Conservation (phyloP, 345 rosid genomes). For the Noccaea bulbosa region DNA sequence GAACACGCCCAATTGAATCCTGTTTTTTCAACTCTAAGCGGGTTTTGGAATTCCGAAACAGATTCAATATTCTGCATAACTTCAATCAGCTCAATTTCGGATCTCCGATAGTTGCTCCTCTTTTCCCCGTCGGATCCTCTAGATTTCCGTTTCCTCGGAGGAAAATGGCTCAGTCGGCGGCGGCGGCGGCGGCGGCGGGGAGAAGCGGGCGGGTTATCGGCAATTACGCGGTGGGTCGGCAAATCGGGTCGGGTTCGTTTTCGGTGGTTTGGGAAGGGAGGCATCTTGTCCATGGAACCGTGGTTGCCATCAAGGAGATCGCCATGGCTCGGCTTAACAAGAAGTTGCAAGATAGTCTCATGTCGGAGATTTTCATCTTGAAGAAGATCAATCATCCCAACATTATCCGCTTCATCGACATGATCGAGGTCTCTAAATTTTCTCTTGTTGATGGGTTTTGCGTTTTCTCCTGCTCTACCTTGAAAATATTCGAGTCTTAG, state of each 20-base stretch:
- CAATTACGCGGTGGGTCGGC: conserved; percentile 72
- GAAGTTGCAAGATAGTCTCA: conserved; percentile 91
- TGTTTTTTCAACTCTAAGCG: conserved; percentile 23
- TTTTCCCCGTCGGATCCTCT: conserved; percentile 19
- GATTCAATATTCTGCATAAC: conserved; percentile 27
- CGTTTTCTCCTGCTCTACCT: conserved; percentile 10
- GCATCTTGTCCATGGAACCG: conserved; percentile 87
- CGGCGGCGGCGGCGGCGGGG: conserved; percentile 41
- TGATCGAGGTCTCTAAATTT: conserved; percentile 66
- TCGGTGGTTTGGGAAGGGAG: conserved; percentile 94
- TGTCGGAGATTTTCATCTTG: conserved; percentile 87
- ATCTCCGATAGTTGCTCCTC: conserved; percentile 33
- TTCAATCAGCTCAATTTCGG: conserved; percentile 32
- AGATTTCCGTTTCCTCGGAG: conserved; percentile 18
- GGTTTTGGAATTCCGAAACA: conserved; percentile 35
- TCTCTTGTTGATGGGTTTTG: neutral
- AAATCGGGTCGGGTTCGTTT: conserved; percentile 98
- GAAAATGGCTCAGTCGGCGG: conserved; percentile 65
- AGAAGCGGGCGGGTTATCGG: conserved; percentile 75
- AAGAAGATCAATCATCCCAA: conserved; percentile 80
- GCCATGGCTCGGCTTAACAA: conserved; percentile 62
- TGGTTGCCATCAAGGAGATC: conserved; percentile 98
- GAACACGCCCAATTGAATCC: conserved; percentile 37
- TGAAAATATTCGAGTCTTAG: neutral
- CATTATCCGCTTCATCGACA: conserved; percentile 86